Conservation (phyloP, 306 rosid species). For the Cotoneaster glaucophyllus region DNA sequence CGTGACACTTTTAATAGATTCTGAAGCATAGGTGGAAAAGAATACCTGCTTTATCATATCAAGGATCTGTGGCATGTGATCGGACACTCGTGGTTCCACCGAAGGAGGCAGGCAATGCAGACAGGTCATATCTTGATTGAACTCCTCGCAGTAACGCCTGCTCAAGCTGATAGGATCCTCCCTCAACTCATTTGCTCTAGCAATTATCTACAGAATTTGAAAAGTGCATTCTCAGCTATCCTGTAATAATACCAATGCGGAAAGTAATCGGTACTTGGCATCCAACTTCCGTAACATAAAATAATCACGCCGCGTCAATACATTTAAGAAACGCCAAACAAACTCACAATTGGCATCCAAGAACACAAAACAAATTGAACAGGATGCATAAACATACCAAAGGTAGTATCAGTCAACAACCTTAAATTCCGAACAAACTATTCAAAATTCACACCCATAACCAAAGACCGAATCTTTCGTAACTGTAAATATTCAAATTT, state of each 20-base stretch:
- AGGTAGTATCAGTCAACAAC: neutral
- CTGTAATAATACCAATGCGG: conserved; percentile 76
- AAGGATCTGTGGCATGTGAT: conserved; percentile 80
- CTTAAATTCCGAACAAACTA: too few relatives aligned
- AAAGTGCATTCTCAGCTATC: conserved; percentile 92
- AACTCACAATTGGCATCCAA: neutral
- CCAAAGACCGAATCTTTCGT: neutral
- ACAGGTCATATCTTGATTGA: conserved; percentile 60
- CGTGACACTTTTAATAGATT: neutral
- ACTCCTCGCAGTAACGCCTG: conserved; percentile 69
- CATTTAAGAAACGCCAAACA: neutral
- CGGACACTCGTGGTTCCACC: conserved; percentile 85
- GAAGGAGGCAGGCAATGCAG: conserved; percentile 81
- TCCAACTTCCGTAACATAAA: conserved; percentile 12
- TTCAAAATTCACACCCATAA: conserved; percentile 7
- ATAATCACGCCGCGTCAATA: neutral
- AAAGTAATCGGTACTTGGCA: conserved; percentile 47
- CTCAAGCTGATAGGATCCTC: conserved; percentile 88
- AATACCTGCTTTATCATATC: conserved; percentile 82
- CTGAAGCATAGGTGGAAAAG: conserved; percentile 3
- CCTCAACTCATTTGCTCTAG: conserved; percentile 78
- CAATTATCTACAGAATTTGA: conserved; percentile 93
- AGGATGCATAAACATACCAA: neutral
- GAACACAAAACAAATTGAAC: neutral
- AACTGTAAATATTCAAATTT: neutral